Evolutionary conservation across 2,329 filamentous ascomycete species (phyloP).

Genomic region (Gaeumannomyces sp.): DNA sequence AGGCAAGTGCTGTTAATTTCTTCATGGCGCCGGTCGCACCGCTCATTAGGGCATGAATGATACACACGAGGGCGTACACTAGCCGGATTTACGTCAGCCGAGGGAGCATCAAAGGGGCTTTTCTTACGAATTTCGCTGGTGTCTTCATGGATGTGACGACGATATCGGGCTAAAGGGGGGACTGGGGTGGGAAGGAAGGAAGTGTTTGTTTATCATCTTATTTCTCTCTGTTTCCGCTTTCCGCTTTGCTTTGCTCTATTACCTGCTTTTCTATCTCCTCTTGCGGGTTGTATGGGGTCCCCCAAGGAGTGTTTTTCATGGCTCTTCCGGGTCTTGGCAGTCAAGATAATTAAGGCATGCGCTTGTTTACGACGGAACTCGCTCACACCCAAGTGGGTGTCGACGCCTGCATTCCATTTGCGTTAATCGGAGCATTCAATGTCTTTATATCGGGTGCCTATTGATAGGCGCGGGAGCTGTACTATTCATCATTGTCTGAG

Average conservation of each 20-base stretch:
- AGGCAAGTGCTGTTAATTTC: slow-evolving; percentile 70
- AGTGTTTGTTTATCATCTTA: neutral
- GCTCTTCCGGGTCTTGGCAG: neutral
- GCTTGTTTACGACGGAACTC: neutral
- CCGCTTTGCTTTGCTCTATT: neutral
- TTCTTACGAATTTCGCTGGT: neutral
- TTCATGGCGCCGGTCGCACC: slow-evolving; percentile 5
- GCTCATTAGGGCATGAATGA: slow-evolving; percentile 3
- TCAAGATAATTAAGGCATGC: slow-evolving; percentile 2
- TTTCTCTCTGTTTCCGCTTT: neutral
- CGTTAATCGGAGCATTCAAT: neutral
- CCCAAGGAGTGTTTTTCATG: neutral
- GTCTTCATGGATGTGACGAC: neutral
- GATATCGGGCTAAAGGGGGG: neutral
- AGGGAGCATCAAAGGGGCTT: neutral
- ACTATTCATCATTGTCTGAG: neutral
- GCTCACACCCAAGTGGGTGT: neutral
- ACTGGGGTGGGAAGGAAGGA: neutral
- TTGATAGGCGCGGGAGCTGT: neutral
- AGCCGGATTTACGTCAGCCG: neutral
- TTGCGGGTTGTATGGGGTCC: neutral
- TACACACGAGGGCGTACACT: slow-evolving; percentile 5
- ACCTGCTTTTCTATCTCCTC: neutral
- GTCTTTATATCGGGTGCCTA: neutral
- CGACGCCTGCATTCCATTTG: neutral